Percentiles rank a stretch among this genome's conserved stretches.
phyloP scores from a whole-genome alignment of 2,329 filamentous ascomycete species.

The Cercospora sp. region DNA sequence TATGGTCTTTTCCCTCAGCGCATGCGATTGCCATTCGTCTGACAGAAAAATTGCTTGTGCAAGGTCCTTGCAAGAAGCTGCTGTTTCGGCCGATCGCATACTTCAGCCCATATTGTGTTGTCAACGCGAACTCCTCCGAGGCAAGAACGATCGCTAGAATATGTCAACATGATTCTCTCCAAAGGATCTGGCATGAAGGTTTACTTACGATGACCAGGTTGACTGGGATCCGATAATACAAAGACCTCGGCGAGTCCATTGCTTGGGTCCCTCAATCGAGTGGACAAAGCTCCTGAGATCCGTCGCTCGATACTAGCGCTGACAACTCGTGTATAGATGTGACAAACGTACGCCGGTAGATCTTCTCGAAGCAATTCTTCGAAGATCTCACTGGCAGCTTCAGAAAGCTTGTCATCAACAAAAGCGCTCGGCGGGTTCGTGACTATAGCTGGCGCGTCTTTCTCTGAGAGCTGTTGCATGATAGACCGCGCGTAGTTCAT shows the following conservation, averaged over 20 bases:
- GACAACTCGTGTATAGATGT: conserved; percentile 66
- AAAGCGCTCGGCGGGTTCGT: conserved; percentile 4
- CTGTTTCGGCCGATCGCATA: conserved; percentile 76
- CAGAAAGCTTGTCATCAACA: conserved; percentile 57
- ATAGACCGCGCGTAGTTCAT: conserved; percentile 70
- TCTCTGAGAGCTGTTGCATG: conserved; percentile 52
- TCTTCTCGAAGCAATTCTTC: conserved; percentile 64
- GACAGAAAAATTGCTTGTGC: conserved; percentile 64
- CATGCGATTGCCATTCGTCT: conserved; percentile 62
- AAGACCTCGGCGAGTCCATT: conserved; percentile 75
- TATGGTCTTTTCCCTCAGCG: conserved; percentile 63
- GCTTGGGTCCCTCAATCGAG: conserved; percentile 63
- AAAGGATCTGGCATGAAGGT: not conserved
- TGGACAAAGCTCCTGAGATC: conserved; percentile 65
- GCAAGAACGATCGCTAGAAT: conserved; percentile 65
- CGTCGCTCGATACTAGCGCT: conserved; percentile 65
- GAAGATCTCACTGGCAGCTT: conserved; percentile 64
- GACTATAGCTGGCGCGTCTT: conserved; percentile 46
- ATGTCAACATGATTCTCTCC: not conserved
- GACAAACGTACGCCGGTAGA: conserved; percentile 68
- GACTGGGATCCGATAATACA: conserved; percentile 70
- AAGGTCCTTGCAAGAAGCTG: conserved; percentile 73
- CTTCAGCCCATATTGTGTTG: conserved; percentile 70
- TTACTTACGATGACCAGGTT: conserved; percentile 60
- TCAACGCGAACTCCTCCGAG: conserved; percentile 71